These are phyloP conservation scores for Cenococcum geophilum DNA, from an alignment of 495 filamentous ascomycete species.

Conservation along the genomic window DNA sequence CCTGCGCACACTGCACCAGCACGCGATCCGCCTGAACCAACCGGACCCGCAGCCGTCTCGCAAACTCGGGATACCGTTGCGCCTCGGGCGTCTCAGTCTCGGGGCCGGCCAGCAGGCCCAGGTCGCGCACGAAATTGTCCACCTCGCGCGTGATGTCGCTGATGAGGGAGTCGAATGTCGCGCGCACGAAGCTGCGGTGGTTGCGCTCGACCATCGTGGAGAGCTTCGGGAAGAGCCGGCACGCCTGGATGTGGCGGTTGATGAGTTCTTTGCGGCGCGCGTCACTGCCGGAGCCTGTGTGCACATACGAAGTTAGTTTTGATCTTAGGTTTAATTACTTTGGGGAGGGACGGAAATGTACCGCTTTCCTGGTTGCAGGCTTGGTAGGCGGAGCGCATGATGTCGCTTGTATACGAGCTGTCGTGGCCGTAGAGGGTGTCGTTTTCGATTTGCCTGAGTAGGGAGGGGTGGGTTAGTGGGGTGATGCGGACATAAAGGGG, in stretches of 20 bases:
- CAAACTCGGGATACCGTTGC: conserved; percentile 16
- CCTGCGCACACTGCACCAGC: not conserved
- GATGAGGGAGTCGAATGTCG: conserved; percentile 10
- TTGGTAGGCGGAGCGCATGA: conserved; percentile 21
- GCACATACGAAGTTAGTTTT: not conserved
- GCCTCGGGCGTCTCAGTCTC: conserved; percentile 9
- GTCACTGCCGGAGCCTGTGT: conserved; percentile 5
- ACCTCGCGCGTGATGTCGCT: conserved; percentile 10
- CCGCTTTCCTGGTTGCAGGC: conserved; percentile 2
- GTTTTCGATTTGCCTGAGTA: conserved; percentile 3
- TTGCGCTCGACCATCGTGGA: conserved; percentile 16
- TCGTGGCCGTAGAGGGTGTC: conserved; percentile 19
- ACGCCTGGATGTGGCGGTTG: conserved; percentile 11
- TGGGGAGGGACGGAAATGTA: not conserved
- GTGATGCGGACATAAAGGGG: too few relatives aligned
- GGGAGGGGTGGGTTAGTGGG: not conserved
- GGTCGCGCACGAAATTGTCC: conserved; percentile 19
- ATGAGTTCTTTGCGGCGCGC: conserved; percentile 14
- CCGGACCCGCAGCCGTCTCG: conserved; percentile 7
- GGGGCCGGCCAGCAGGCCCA: not conserved
- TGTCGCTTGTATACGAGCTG: conserved; percentile 13
- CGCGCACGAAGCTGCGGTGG: conserved; percentile 8
- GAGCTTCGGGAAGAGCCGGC: conserved; percentile 16
- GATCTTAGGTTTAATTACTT: not conserved
- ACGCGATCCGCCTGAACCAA: conserved; percentile 4